Conservation (phyloP, 192 early-diverging fungal genomes). For the Umbelopsis sp. region DNA sequence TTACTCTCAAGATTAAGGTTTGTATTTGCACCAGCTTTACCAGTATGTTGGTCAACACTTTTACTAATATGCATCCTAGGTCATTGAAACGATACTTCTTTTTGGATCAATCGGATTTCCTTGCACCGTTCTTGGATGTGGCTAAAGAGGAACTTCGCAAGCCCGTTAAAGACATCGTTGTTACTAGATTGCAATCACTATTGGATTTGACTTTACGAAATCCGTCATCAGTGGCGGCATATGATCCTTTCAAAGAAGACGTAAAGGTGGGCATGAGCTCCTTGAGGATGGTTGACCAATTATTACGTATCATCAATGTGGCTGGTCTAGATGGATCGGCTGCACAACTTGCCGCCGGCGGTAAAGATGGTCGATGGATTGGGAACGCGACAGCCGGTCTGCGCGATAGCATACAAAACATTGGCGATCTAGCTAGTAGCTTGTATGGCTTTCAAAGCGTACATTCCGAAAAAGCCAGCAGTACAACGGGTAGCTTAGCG, state of each 20-base stretch:
- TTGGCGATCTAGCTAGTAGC: conserved; percentile 1
- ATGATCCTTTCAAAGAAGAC: conserved; percentile 86
- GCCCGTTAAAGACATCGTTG: conserved; percentile 66
- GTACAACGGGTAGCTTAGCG: background rate
- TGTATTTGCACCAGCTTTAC: background rate
- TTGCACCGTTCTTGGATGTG: conserved; percentile 93
- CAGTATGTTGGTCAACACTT: background rate
- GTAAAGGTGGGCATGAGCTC: conserved; percentile 74
- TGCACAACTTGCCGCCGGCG: conserved; percentile 10
- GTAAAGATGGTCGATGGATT: conserved; percentile 33
- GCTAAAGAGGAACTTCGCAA: conserved; percentile 76
- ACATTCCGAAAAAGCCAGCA: background rate
- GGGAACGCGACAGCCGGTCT: conserved; percentile 26
- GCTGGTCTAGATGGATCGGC: conserved; percentile 52
- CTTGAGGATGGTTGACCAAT: conserved; percentile 67
- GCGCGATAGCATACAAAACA: conserved; percentile 22
- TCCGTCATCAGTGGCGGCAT: conserved; percentile 78
- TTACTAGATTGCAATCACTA: conserved; percentile 78
- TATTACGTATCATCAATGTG: conserved; percentile 71
- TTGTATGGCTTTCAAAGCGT: conserved; percentile 12
- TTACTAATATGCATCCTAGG: conserved; percentile 38
- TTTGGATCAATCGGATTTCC: conserved; percentile 91
- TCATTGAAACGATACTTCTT: conserved; percentile 94
- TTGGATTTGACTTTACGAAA: conserved; percentile 89
- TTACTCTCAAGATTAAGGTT: conserved; percentile 68